phyloP scores from a whole-genome alignment of 805 yeast species.

The Jamesozyma spencerorum region DNA sequence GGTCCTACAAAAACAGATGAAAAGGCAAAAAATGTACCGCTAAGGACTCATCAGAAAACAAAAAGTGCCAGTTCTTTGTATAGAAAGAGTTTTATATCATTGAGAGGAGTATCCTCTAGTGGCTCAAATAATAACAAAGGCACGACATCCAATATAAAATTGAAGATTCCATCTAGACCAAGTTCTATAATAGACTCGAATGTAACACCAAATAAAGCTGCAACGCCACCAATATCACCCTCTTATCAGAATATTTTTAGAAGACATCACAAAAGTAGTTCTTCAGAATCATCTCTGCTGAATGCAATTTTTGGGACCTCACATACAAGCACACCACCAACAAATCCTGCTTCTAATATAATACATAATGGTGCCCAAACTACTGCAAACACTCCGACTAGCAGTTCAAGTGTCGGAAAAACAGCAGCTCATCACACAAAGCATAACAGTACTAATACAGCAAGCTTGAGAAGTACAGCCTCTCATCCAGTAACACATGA shows the following conservation, averaged over 20 bases:
- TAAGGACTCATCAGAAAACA: constrained; percentile 20
- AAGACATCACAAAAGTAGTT: constrained; percentile 54
- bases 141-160: constrained; percentile 13
- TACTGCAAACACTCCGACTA: background rate
- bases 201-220: constrained; percentile 10
- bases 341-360: background rate
- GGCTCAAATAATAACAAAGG: background rate
- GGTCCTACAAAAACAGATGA: constrained; percentile 2
- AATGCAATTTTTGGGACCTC: constrained; percentile 29
- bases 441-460: background rate
- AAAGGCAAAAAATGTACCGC: constrained; percentile 23
- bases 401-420: too few species aligned
- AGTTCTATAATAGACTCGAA: constrained; percentile 15
- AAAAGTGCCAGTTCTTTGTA: constrained; percentile 28
- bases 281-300: constrained; percentile 44
- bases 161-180: constrained; percentile 24
- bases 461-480: background rate
- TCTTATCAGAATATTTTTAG: constrained; percentile 43
- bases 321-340: constrained; percentile 5
- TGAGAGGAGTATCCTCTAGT: constrained; percentile 15
- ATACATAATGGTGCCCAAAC: background rate
- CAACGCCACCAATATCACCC: constrained; percentile 25
- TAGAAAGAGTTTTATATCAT: constrained; percentile 29
- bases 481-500: background rate
- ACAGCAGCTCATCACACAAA: background rate